phyloP scores from a whole-genome alignment of 139 green algal genomes.

The Chlamydomonas incerta region DNA sequence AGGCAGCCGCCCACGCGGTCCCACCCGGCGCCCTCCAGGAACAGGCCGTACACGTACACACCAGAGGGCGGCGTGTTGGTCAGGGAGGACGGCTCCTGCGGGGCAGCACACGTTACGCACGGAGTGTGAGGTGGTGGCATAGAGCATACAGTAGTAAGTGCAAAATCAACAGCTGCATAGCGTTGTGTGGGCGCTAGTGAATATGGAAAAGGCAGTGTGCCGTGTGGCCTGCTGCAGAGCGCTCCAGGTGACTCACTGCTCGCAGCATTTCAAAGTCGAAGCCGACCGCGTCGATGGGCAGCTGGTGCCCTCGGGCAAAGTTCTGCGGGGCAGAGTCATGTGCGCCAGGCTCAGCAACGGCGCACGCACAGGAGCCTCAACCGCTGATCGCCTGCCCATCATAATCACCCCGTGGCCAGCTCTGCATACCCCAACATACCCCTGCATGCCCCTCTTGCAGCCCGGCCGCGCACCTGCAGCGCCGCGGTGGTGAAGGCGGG shows the following conservation, averaged over 20 bases:
- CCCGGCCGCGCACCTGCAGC: slow-evolving; percentile 62
- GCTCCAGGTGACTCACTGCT: background rate
- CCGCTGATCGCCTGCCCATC: too few relatives aligned
- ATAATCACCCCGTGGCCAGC: too few relatives aligned
- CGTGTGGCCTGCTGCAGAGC: too few relatives aligned
- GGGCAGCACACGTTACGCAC: background rate
- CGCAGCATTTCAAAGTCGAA: slow-evolving; percentile 74
- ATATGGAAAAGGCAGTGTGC: too few relatives aligned
- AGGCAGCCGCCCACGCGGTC: slow-evolving; percentile 50
- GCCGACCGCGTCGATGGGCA: slow-evolving; percentile 72
- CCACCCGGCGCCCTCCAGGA: slow-evolving; percentile 73
- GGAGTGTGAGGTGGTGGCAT: too few relatives aligned
- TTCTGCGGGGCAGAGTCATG: too few relatives aligned
- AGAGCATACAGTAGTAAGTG: too few relatives aligned
- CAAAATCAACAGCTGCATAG: too few relatives aligned
- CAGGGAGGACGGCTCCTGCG: slow-evolving; percentile 2
- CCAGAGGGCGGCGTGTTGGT: slow-evolving; percentile 18
- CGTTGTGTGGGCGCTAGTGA: too few relatives aligned
- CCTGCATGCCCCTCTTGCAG: too few relatives aligned
- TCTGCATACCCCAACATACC: too few relatives aligned
- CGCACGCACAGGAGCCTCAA: background rate
- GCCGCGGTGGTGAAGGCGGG: slow-evolving; percentile 70
- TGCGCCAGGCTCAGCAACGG: too few relatives aligned
- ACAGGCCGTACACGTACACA: slow-evolving; percentile 66
- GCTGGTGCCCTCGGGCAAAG: slow-evolving; percentile 69